Conservation (phyloP, 768 basidiomycete genomes). For the Omphalotus guepiniiformis region DNA sequence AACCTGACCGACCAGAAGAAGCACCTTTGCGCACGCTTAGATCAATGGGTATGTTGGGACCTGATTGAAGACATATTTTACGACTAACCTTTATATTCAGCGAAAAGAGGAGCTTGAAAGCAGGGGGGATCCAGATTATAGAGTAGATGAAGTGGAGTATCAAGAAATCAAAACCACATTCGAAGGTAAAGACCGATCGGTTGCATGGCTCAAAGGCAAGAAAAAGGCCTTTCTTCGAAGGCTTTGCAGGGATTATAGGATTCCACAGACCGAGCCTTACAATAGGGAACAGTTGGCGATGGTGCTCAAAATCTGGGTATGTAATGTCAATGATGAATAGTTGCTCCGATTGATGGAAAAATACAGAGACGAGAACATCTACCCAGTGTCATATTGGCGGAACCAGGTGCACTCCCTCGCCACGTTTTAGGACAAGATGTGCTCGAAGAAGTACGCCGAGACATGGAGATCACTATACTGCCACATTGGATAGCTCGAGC, state of each 20-base stretch:
- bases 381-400: neutral
- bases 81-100: no score
- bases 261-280: no score
- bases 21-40: no score
- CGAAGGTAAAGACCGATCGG: neutral
- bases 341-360: neutral
- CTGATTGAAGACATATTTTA: no score
- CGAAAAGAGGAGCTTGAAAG: no score
- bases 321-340: neutral
- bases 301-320: neutral
- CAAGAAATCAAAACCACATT: no score
- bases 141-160: no score
- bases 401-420: neutral
- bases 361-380: neutral
- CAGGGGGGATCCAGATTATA: no score
- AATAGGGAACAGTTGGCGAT: neutral
- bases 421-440: slow-evolving; percentile 13
- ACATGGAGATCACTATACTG: slow-evolving; percentile 21
- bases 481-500: slow-evolving; percentile 20
- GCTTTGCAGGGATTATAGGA: neutral
- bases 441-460: slow-evolving; percentile 6
- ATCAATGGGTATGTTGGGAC: no score
- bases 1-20: no score
- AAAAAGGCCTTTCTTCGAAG: neutral
- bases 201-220: neutral